These are phyloP conservation scores for Tricholoma matsutake DNA, from an alignment of 768 basidiomycete genomes.

Conservation along the genomic window DNA sequence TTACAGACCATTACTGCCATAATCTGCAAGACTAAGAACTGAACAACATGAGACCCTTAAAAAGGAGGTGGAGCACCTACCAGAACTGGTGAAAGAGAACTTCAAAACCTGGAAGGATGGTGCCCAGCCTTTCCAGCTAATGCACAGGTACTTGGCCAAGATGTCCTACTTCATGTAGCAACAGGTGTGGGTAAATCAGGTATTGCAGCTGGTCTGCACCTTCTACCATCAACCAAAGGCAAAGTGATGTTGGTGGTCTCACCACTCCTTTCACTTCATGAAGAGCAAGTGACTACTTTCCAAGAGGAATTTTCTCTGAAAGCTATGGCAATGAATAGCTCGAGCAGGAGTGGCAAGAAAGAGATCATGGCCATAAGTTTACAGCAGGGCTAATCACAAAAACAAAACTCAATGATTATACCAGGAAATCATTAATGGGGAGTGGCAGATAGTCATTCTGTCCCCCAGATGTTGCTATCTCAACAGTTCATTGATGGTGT, in stretches of 20 bases:
- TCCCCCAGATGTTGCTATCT: slow-evolving; percentile 34
- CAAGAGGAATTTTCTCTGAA: slow-evolving; percentile 25
- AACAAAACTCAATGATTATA: no score
- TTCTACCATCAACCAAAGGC: slow-evolving; percentile 19
- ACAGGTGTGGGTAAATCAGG: slow-evolving; percentile 40
- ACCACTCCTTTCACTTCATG: slow-evolving; percentile 36
- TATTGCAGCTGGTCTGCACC: no score
- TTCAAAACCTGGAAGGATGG: slow-evolving; percentile 16
- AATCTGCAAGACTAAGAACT: slow-evolving; percentile 3
- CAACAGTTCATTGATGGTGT: slow-evolving; percentile 23
- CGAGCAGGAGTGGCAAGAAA: slow-evolving; percentile 24
- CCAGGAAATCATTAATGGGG: slow-evolving; percentile 19
- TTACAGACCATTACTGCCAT: no score
- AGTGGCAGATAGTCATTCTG: slow-evolving; percentile 29
- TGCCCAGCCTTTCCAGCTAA: slow-evolving; percentile 26
- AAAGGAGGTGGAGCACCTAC: slow-evolving; percentile 8
- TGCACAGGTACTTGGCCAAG: slow-evolving; percentile 27
- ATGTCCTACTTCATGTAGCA: slow-evolving; percentile 35
- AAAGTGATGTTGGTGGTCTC: slow-evolving; percentile 36
- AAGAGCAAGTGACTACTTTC: slow-evolving; percentile 37
- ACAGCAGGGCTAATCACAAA: no score
- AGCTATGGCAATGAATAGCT: slow-evolving; percentile 31
- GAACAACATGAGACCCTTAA: neutral
- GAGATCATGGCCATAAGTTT: slow-evolving; percentile 23
- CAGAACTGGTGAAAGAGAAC: slow-evolving; percentile 12